Percentiles rank a stretch among this genome's conserved stretches.
phyloP scores from a whole-genome alignment of 495 filamentous ascomycete species.

The Penicillium egyptiacum region DNA sequence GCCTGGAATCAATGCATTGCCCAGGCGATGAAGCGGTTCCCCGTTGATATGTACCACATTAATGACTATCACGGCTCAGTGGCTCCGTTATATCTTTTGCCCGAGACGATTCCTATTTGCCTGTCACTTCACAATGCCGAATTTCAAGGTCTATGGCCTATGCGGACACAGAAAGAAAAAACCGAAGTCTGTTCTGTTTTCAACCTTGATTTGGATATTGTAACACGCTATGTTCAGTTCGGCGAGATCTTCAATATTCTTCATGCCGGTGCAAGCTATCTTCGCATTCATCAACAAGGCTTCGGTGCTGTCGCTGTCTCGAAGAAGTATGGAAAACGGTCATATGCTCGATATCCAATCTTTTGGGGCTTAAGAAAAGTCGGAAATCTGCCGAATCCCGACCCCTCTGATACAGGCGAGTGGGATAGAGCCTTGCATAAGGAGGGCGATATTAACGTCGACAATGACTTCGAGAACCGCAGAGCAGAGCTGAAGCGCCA shows the following conservation, averaged over 20 bases:
- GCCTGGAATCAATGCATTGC: conserved; percentile 75
- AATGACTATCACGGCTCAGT: conserved; percentile 79
- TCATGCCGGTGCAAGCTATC: conserved; percentile 70
- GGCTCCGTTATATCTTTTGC: conserved; percentile 69
- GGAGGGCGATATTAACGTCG: conserved; percentile 54
- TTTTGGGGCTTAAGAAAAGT: conserved; percentile 75
- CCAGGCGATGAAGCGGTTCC: conserved; percentile 56
- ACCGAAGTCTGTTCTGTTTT: conserved; percentile 72
- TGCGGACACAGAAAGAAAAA: conserved; percentile 65
- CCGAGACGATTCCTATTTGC: conserved; percentile 51
- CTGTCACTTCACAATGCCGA: conserved; percentile 68
- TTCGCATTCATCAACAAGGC: conserved; percentile 72
- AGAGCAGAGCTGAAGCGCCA: conserved; percentile 61
- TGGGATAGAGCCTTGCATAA: conserved; percentile 59
- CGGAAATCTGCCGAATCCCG: conserved; percentile 71
- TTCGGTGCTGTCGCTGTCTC: conserved; percentile 76
- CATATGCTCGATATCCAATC: conserved; percentile 73
- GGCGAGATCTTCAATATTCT: conserved; percentile 71
- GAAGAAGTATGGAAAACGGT: conserved; percentile 72
- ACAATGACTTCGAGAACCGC: conserved; percentile 56
- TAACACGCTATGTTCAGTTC: conserved; percentile 54
- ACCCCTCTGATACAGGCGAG: conserved; percentile 70
- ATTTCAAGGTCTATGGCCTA: conserved; percentile 73
- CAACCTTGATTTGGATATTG: conserved; percentile 52
- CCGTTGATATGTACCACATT: conserved; percentile 74